Evolutionary conservation across 2,329 filamentous ascomycete genomes (phyloP).

Genomic region (Fusarium piperis): DNA sequence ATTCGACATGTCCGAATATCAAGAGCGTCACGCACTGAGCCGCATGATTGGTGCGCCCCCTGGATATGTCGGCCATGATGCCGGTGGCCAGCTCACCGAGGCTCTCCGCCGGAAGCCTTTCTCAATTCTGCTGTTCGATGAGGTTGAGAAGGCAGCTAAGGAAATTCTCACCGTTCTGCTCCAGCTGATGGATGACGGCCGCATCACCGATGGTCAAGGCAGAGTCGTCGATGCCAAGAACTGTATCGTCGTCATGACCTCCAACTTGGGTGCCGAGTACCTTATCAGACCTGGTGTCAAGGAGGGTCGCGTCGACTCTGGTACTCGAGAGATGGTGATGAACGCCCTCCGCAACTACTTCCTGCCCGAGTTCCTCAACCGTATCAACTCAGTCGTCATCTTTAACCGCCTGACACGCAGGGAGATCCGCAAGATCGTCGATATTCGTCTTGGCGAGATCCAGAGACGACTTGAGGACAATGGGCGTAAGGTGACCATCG

Average conservation of each 20-base stretch:
- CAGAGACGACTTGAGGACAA: constrained; percentile 91
- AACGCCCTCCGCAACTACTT: constrained; percentile 93
- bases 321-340: constrained; percentile 90
- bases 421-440: constrained; percentile 96
- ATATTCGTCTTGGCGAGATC: constrained; percentile 86
- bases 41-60: constrained; percentile 98
- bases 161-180: constrained; percentile 95
- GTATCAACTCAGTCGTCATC: constrained; percentile 95
- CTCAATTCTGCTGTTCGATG: constrained; percentile 97
- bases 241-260: constrained; percentile 99
- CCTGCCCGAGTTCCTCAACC: constrained; percentile 97
- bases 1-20: constrained; percentile 99
- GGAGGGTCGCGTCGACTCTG: constrained; percentile 86
- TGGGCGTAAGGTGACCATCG: constrained; percentile 83
- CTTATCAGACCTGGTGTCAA: constrained; percentile 81
- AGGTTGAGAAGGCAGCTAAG: constrained; percentile 98
- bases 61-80: constrained; percentile 95
- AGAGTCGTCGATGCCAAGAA: constrained; percentile 94
- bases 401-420: constrained; percentile 93
- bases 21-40: constrained; percentile 93
- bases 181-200: constrained; percentile 99
- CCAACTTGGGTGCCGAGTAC: constrained; percentile 94
- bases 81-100: constrained; percentile 95
- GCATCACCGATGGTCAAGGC: constrained; percentile 98
- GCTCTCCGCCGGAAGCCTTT: constrained; percentile 93